A percentile compares a stretch with the other conserved stretches of the same genome.
phyloP scores from a whole-genome alignment of 1,284 basidiomycete genomes.

The Tausonia pullulans region DNA sequence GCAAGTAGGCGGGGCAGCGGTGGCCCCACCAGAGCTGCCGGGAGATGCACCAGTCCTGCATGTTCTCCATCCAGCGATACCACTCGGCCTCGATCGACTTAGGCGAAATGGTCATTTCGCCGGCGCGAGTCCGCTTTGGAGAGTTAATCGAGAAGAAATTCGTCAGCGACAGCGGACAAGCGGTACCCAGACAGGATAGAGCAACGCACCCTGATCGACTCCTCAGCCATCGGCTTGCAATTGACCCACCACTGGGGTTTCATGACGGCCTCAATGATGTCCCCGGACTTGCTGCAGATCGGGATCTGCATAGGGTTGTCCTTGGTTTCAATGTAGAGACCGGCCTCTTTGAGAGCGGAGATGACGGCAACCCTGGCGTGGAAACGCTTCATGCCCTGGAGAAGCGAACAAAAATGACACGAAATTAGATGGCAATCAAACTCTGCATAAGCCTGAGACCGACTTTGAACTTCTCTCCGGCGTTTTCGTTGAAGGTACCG shows the following conservation, averaged over 20 bases:
- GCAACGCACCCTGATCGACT: constrained; percentile 60
- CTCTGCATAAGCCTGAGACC: constrained; percentile 17
- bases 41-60: constrained; percentile 99
- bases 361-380: constrained; percentile 79
- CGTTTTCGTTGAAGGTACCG: constrained; percentile 88
- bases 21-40: constrained; percentile 99
- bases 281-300: constrained; percentile 90
- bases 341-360: constrained; percentile 72
- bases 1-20: constrained; percentile 87
- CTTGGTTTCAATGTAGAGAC: constrained; percentile 80
- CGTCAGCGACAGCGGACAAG: neutral
- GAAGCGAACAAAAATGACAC: neutral
- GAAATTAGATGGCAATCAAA: neutral
- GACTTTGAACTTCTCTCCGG: constrained; percentile 65
- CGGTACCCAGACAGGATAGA: neutral
- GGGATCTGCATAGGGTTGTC: constrained; percentile 95
- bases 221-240: constrained; percentile 83
- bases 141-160: neutral
- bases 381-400: constrained; percentile 91
- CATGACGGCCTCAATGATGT: constrained; percentile 88
- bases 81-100: constrained; percentile 84
- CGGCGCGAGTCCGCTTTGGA: constrained; percentile 64
- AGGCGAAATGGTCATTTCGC: constrained; percentile 73
- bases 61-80: constrained; percentile 91
- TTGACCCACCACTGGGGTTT: constrained; percentile 99